These are phyloP conservation scores for Eutypella sp. DNA, from an alignment of 2,329 filamentous ascomycete genomes.

Conservation along the genomic window DNA sequence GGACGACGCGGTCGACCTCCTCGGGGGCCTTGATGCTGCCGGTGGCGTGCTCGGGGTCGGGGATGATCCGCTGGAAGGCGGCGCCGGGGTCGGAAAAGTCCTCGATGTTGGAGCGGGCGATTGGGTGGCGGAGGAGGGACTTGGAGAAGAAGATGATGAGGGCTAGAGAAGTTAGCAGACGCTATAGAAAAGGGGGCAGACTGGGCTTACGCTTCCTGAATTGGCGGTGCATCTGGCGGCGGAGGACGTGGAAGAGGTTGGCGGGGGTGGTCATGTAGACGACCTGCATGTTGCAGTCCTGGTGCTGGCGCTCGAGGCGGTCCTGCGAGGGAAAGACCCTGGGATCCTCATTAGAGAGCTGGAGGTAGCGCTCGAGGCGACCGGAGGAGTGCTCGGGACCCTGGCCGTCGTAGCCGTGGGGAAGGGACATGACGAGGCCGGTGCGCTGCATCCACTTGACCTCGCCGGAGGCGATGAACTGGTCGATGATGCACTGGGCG, in stretches of 20 bases:
- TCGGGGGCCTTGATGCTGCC: constrained; percentile 72
- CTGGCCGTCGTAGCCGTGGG: constrained; percentile 97
- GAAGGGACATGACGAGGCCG: constrained; percentile 90
- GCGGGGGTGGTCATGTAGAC: constrained; percentile 94
- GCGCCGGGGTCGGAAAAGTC: constrained; percentile 80
- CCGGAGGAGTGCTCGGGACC: constrained; percentile 97
- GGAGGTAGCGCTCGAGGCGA: constrained; percentile 93
- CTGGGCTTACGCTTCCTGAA: constrained; percentile 89
- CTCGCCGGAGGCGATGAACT: constrained; percentile 97
- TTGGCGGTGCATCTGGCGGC: constrained; percentile 96
- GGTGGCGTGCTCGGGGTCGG: constrained; percentile 76
- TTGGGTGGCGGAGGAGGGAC: constrained; percentile 86
- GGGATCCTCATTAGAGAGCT: constrained; percentile 96
- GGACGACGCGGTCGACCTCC: constrained; percentile 87
- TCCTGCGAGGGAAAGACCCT: constrained; percentile 83
- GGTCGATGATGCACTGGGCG: constrained; percentile 96
- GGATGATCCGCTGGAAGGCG: constrained; percentile 95
- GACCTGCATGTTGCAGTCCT: constrained; percentile 99
- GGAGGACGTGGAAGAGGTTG: constrained; percentile 93
- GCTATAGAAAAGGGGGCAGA: neutral
- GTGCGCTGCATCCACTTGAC: constrained; percentile 98
- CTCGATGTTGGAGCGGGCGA: constrained; percentile 83
- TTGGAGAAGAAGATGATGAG: constrained; percentile 99
- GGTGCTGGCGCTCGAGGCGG: constrained; percentile 93
- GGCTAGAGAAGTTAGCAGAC: constrained; percentile 46